Evolutionary conservation across 345 rosid genomes (phyloP), one percentile per base, ranked within the genome.

Genomic region (Isatis tinctoria): DNA sequence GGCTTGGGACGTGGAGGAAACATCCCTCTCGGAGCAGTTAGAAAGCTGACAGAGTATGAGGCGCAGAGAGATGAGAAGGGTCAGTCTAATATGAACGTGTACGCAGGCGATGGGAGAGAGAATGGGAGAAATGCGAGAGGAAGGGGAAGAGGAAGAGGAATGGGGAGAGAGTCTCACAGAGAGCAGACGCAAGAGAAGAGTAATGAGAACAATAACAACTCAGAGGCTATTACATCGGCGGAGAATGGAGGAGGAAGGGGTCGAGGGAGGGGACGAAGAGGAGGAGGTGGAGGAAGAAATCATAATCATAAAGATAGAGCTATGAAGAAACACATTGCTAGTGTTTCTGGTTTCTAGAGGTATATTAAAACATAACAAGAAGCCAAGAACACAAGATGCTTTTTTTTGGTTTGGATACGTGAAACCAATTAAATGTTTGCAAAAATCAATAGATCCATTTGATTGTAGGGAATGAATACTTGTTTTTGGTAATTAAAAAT

Each of bases 1-100:
- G 97, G 99, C 17, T 90, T 92, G 40, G 99, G 99, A 27, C 88
- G 88, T 0, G 99, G 99, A 65, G 98, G 99, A 64, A 95, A 95
- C 76, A 66, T 82, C 66, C 99, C 97, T 27, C 70, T 83, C 7
- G 97, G 98, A 11, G 91, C 97, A 9, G 84, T 77, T n/a, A 87
- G 74, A 76, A 87, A 84, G 81, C 81, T 88, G 78, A 78, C 56
- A 16, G 93, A 92, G 75, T 74, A 75, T 39, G 56, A 77, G 36
- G 82, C 63, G 20, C 78, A 79, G 71, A 59, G 56, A 60, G 81
- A 72, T 59, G 73, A 66, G 2, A 79, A 67, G 39, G 61, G 65
- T 43, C 76, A 66, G 67, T 26, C 79, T 16, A 77, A 77, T 54
- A 39, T 20, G 24, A 77, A 45, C 17, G 63, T 24, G n/a, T 49